Evolutionary conservation across 169 alveolate genomes (phyloP).

Genomic region (Plasmodium fragile): DNA sequence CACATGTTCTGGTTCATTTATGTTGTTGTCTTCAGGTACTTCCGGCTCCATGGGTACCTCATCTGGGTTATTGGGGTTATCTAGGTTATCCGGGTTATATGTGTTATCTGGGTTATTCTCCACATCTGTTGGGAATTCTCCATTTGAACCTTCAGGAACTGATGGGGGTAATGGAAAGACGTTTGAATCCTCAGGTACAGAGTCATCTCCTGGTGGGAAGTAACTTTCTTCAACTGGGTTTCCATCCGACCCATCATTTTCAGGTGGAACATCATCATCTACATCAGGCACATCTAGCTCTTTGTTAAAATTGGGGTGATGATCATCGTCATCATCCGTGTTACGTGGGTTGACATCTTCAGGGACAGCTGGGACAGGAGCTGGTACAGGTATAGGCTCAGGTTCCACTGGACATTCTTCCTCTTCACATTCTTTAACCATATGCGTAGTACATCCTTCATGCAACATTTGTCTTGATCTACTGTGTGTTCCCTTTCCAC

Average conservation of each 20-base stretch:
- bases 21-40: not conserved
- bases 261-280: slow-evolving; percentile 3
- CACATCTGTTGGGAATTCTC: not conserved
- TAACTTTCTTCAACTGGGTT: not conserved
- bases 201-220: not conserved
- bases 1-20: not conserved
- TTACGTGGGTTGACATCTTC: not conserved
- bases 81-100: not conserved
- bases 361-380: not conserved
- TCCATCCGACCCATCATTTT: not conserved
- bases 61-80: not conserved
- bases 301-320: not conserved
- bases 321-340: slow-evolving; percentile 4
- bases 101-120: not conserved
- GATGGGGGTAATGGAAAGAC: not conserved
- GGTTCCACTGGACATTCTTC: slow-evolving; percentile 16
- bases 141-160: not conserved
- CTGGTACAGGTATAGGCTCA: not conserved
- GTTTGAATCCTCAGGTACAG: not conserved
- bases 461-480: slow-evolving; percentile 40
- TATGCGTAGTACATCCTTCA: slow-evolving; percentile 4
- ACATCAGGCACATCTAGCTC: slow-evolving; percentile 10
- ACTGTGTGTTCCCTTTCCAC: slow-evolving; percentile 43
- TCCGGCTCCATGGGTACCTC: not conserved
- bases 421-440: slow-evolving; percentile 5